These are phyloP conservation scores for Russula vinacea DNA, from an alignment of 768 basidiomycete species.

Conservation along the genomic window DNA sequence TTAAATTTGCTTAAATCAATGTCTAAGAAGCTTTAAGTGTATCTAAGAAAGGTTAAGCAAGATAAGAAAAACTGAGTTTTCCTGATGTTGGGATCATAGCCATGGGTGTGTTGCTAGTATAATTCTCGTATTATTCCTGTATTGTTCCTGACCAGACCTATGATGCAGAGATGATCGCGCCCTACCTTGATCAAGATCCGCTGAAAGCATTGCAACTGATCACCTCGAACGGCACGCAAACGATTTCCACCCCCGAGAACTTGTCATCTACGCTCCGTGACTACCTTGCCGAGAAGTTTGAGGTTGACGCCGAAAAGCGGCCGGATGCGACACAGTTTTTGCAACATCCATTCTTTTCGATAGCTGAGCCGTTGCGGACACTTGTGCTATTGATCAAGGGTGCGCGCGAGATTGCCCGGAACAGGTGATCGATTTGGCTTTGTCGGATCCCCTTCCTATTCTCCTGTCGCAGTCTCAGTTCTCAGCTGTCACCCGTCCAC, in stretches of 20 bases:
- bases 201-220: slow-evolving; percentile 96
- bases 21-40: no score
- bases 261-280: slow-evolving; percentile 79
- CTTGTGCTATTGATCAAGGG: slow-evolving; percentile 89
- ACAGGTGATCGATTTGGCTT: no score
- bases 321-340: slow-evolving; percentile 81
- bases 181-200: slow-evolving; percentile 94
- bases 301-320: slow-evolving; percentile 95
- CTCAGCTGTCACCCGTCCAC: no score
- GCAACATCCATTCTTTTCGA: slow-evolving; percentile 85
- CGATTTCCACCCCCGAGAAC: slow-evolving; percentile 85
- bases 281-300: slow-evolving; percentile 82
- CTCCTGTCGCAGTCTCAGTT: no score
- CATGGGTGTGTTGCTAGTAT: slow-evolving; percentile 57
- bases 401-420: slow-evolving; percentile 84
- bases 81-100: slow-evolving; percentile 98
- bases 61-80: no score
- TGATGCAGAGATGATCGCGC: slow-evolving; percentile 88
- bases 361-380: slow-evolving; percentile 84
- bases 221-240: slow-evolving; percentile 96
- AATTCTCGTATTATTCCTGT: slow-evolving; percentile 22
- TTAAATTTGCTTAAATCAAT: no score
- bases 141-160: neutral
- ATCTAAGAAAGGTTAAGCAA: no score
- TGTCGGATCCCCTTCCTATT: no score